Base-by-base conservation (phyloP, 257 asterid species). In the Fraxinus cuspidata region DNA sequence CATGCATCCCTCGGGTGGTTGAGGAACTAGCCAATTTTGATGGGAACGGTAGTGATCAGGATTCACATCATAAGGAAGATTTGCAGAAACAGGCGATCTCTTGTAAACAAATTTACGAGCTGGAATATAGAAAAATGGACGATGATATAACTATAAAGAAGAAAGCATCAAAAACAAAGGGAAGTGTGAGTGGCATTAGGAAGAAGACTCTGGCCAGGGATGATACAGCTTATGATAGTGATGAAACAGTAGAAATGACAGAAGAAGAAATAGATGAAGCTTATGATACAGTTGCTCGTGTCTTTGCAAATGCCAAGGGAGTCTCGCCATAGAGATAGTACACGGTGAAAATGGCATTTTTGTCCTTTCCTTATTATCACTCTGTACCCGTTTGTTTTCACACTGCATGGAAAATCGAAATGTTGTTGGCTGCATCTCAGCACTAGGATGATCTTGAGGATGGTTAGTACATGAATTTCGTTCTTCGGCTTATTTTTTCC, bases 231-330 rank as follows among this genome's bases (percentile, higher is more conserved):
- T 85, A 84, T 42, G 96, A 93, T 70, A 91, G 94, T 66, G 97
- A 93, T 83, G 95, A 93, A 72, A 96, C 99, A 1, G 60, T 96
- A 66, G 98, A 90, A 90, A 92, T 96, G 99, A 89, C 97, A 12
- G 99, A 92, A 85, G 97, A 95, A n/a, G 99, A 95, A 80, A 93
- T 93, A 35, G 88, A 93, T 35, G 85, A 75, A 51, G 98, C 99
- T 71, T 93, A 86, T 76, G 81, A 80, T 80, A 71, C 82, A 68
- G 44, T 93, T 64, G 80, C 87, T 71, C 68, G 77, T 76, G 34
- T 83, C 87, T 18, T 81, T 86, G 82, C 85, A 77, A 76, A 72
- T 68, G 19, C 72, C 32, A 12, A 29, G 34, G 38, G 15, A 15
- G 58, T 40, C 37, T 47, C 28, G 1, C 28, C 10, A 7, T 70